These are phyloP conservation scores for Rhizopogon sp. DNA, from an alignment of 768 basidiomycete species.

Conservation along the genomic window DNA sequence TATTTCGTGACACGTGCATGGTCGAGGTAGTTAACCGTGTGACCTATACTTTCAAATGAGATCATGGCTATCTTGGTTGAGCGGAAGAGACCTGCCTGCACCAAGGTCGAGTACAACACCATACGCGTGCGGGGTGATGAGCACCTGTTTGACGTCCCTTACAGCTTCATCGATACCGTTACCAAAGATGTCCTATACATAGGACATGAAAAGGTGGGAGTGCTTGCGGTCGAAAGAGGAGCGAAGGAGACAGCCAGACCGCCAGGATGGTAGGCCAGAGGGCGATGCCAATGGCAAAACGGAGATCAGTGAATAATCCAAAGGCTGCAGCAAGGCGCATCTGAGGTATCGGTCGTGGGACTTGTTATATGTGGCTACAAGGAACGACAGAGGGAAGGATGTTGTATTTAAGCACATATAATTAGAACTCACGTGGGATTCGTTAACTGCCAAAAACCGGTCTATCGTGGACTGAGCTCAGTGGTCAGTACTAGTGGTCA, in stretches of 20 bases:
- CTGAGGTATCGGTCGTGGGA: not conserved
- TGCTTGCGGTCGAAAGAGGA: constrained; percentile 39
- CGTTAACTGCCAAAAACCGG: too few relatives aligned
- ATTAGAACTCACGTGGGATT: too few relatives aligned
- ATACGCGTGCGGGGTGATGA: constrained; percentile 50
- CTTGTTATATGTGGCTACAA: not conserved
- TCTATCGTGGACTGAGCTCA: too few relatives aligned
- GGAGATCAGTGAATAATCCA: constrained; percentile 28
- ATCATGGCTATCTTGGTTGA: not conserved
- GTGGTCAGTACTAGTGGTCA: too few relatives aligned
- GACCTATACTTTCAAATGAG: constrained; percentile 36
- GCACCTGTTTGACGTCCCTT: constrained; percentile 33
- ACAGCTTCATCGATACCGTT: constrained; percentile 39
- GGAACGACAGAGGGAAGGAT: not conserved
- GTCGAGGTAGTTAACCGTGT: constrained; percentile 59
- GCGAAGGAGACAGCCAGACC: constrained; percentile 34
- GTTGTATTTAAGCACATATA: too few relatives aligned
- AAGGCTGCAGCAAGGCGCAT: not conserved
- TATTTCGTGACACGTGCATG: constrained; percentile 51
- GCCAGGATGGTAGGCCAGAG: constrained; percentile 41
- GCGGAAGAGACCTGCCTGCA: constrained; percentile 40
- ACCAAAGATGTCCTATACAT: constrained; percentile 52
- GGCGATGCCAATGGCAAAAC: constrained; percentile 30
- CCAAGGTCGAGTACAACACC: constrained; percentile 67
- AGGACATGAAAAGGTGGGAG: constrained; percentile 51